A percentile compares a stretch with the other conserved stretches of the same genome.
phyloP scores from a whole-genome alignment of 2,329 filamentous ascomycete genomes.

The Cordyceps fumosorosea region DNA sequence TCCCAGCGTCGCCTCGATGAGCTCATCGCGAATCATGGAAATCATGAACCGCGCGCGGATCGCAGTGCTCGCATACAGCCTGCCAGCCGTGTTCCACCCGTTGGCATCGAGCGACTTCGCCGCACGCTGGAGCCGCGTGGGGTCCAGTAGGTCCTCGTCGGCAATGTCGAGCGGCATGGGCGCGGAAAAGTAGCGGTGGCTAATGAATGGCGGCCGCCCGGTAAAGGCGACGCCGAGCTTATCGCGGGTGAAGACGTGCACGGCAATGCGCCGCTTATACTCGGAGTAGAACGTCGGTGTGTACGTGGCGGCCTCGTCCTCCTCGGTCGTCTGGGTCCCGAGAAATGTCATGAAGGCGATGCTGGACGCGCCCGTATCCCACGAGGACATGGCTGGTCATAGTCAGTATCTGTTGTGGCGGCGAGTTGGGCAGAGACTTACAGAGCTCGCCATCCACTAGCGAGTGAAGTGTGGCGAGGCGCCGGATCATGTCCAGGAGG shows the following conservation, averaged over 20 bases:
- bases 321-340: not conserved
- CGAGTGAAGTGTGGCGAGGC: not conserved
- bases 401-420: not conserved
- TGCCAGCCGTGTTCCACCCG: conserved; percentile 45
- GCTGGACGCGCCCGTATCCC: not conserved
- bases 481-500: not conserved
- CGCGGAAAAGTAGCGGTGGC: conserved; percentile 3
- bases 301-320: not conserved
- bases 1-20: conserved; percentile 50
- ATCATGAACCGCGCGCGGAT: conserved; percentile 41
- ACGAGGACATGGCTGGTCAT: not conserved
- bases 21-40: conserved; percentile 47
- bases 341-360: conserved; percentile 2
- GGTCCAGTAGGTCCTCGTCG: not conserved
- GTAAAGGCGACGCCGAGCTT: conserved; percentile 1
- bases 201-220: conserved; percentile 2
- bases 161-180: conserved; percentile 1
- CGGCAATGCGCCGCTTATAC: not conserved
- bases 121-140: conserved; percentile 7
- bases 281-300: conserved; percentile 1
- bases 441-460: conserved; percentile 6
- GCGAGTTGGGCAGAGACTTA: not conserved
- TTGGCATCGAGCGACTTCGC: conserved; percentile 33
- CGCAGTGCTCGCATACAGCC: conserved; percentile 37
- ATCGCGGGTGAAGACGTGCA: not conserved